Base-by-base conservation (phyloP, 163 green algal species). In the Scenedesmus sp. region DNA sequence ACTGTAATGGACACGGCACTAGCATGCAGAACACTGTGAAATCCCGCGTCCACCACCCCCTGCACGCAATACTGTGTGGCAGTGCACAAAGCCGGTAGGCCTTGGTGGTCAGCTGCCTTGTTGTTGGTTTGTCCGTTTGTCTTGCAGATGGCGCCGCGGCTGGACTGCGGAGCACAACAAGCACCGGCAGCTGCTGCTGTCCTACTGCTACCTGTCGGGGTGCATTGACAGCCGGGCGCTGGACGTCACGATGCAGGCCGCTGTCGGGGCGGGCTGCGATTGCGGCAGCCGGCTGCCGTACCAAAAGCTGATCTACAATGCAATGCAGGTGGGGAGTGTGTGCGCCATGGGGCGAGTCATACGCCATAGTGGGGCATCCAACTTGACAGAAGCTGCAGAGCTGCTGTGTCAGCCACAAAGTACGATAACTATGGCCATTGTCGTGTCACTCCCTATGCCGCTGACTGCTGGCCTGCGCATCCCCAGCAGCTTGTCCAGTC, bases 101-200 rank as follows among this genome's bases (percentile, higher is more conserved):
- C n/a, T n/a, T n/a, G n/a, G n/a, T n/a, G n/a, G n/a, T 15, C 15
- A 35, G 35, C 35, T 30, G 16, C 13, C 53, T 13, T n/a, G 4
- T 13, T 49, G 42, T 59, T 68, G 79, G 26, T 72, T n/a, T n/a
- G 81, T 88, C 26, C 9, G 59, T 30, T 80, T 16, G 5, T n/a
- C 6, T 16, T 30, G 53, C 83, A 88, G 83, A 56, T 88, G 83
- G 83, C 83, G 83, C 9, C 83, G 83, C 35, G 42, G 35, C 83
- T 80, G 83, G 30, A 72, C 56, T 59, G 83, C 83, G 42, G 83
- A 79, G 26, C 56, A 37, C 83, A 89, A 89, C 59, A n/a, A 49
- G 3, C 59, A 81, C 40, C 83, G 83, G 16, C 61, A 81, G 61
- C 61, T 89, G 83, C 83, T 89, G 83, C 83, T 89, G 83, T 46